A percentile compares a stretch with the other conserved stretches of the same genome.
Conservation (phyloP, 2,329 filamentous ascomycete species). For the Pseudovirgaria hyperparasitica region DNA sequence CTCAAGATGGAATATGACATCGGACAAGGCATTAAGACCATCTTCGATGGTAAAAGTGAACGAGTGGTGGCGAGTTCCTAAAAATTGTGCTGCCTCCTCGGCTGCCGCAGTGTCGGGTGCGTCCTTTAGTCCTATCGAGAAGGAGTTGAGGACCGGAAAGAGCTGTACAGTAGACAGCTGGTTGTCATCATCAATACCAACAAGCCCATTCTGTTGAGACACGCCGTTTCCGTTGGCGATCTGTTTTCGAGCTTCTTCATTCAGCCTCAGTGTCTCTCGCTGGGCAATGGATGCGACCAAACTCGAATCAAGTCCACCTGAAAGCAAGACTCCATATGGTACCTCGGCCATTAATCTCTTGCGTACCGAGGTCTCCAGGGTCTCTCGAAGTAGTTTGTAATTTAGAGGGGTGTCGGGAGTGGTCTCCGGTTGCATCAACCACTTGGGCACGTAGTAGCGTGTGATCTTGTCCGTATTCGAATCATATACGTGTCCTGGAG, state of each 20-base stretch:
- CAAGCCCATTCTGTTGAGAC: constrained; percentile 46
- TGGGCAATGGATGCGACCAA: constrained; percentile 92
- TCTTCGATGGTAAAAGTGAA: constrained; percentile 98
- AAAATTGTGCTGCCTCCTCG: constrained; percentile 85
- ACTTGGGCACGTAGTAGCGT: constrained; percentile 81
- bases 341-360: constrained; percentile 99
- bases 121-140: constrained; percentile 91
- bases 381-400: constrained; percentile 66
- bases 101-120: constrained; percentile 89
- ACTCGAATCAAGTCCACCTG: constrained; percentile 90
- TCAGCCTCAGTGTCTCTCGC: constrained; percentile 72
- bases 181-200: constrained; percentile 90
- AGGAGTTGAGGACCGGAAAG: constrained; percentile 91
- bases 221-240: constrained; percentile 24
- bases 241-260: constrained; percentile 43
- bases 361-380: constrained; percentile 79
- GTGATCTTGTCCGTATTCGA: constrained; percentile 77
- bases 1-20: constrained; percentile 97
- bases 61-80: constrained; percentile 94
- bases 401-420: constrained; percentile 73
- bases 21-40: constrained; percentile 87
- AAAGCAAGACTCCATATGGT: constrained; percentile 89
- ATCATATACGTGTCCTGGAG: constrained; percentile 91
- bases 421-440: constrained; percentile 69
- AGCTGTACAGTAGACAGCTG: constrained; percentile 80